phyloP scores from a whole-genome alignment of 2,329 filamentous ascomycete genomes.

The Venturia asperata region DNA sequence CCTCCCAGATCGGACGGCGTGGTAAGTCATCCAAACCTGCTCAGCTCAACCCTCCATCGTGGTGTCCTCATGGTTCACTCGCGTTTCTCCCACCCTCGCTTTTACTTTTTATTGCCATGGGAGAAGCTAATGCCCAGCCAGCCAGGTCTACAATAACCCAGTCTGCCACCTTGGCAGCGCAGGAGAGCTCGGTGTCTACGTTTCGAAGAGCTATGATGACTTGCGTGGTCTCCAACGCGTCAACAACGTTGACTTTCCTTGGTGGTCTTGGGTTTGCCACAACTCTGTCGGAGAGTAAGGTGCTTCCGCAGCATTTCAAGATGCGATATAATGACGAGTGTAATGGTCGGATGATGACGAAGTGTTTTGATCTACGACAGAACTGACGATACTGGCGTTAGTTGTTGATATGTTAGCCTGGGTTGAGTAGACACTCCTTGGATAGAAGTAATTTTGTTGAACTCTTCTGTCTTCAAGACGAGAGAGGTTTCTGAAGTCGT shows the following conservation, averaged over 20 bases:
- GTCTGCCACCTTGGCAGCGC: neutral
- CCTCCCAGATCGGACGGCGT: neutral
- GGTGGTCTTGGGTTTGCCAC: neutral
- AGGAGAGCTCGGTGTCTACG: neutral
- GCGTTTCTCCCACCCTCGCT: neutral
- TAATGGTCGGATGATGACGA: no score
- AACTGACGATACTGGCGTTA: no score
- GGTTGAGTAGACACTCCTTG: no score
- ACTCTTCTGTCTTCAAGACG: no score
- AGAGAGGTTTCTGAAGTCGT: no score
- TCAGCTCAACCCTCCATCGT: neutral
- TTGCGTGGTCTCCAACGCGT: neutral
- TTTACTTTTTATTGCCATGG: neutral
- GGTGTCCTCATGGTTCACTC: neutral
- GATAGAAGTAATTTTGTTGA: no score
- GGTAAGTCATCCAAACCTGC: neutral
- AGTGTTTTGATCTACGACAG: no score
- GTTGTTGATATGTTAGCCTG: no score
- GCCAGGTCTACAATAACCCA: constrained; percentile 1
- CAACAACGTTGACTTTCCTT: neutral
- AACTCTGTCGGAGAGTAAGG: neutral
- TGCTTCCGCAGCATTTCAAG: neutral
- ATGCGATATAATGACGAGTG: neutral
- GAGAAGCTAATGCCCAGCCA: neutral
- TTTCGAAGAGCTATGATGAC: neutral